These are phyloP conservation scores for Vigna trinervia DNA, from an alignment of 306 rosid species.

Conservation along the genomic window DNA sequence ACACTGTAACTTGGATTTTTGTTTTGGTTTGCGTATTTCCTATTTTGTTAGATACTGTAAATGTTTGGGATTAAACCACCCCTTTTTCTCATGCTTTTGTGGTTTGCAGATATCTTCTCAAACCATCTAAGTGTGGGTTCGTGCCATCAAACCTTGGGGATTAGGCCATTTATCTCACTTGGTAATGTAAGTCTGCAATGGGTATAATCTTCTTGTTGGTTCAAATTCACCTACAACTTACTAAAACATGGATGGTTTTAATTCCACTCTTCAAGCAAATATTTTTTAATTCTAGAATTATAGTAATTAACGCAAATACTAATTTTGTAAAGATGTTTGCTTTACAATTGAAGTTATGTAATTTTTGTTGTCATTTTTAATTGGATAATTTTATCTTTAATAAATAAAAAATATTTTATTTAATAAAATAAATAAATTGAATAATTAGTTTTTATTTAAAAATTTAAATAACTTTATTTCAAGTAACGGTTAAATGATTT, in stretches of 20 bases:
- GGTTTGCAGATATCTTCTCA: constrained; percentile 18
- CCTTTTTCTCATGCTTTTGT: background rate
- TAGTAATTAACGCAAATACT: no score
- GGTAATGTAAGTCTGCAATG: background rate
- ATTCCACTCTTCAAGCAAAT: background rate
- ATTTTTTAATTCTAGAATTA: background rate
- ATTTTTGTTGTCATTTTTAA: no score
- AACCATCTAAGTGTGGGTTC: background rate
- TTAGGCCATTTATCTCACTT: constrained; percentile 1
- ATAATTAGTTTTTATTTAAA: no score
- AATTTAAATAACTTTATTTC: no score
- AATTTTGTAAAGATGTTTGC: no score
- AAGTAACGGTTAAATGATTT: no score
- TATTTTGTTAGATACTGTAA: background rate
- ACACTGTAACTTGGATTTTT: background rate
- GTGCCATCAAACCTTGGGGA: background rate
- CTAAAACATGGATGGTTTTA: background rate
- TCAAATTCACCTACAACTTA: background rate
- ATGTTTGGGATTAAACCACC: background rate
- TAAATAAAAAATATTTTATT: no score
- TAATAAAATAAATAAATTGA: no score
- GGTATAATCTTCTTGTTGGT: background rate
- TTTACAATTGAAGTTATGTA: no score
- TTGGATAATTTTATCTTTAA: no score
- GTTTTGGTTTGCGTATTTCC: background rate